Conservation (phyloP, 1,284 basidiomycete species). For the Peniophora sp. region DNA sequence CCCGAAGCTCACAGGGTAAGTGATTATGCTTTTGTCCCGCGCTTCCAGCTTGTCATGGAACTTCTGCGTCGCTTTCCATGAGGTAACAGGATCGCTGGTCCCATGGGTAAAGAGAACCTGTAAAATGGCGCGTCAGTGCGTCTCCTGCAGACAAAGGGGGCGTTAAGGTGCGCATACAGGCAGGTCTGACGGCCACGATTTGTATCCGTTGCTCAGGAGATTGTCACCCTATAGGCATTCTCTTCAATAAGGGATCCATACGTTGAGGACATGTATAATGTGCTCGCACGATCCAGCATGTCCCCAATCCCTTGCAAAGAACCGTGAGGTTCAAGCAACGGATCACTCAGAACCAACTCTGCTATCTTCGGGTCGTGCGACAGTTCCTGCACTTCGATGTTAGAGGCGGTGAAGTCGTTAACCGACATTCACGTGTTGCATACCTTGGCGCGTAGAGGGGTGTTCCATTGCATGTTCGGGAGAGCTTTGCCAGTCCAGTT, state of each 20-base stretch:
- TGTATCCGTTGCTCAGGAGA: neutral
- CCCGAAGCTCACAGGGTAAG: neutral
- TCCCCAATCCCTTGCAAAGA: neutral
- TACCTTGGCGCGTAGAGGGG: conserved; percentile 50
- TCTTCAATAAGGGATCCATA: neutral
- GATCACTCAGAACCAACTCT: neutral
- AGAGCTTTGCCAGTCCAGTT: conserved; percentile 32
- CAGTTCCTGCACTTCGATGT: neutral
- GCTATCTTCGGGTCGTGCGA: neutral
- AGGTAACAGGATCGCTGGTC: neutral
- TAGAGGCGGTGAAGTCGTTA: neutral
- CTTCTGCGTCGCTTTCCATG: neutral
- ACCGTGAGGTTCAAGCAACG: neutral
- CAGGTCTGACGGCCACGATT: neutral
- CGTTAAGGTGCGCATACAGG: neutral
- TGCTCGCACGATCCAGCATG: neutral
- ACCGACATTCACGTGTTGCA: conserved; percentile 10
- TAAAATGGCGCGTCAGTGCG: neutral
- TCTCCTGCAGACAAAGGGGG: neutral
- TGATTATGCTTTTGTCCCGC: neutral
- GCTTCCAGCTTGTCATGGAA: neutral
- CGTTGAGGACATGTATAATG: too few species aligned
- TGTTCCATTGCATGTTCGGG: conserved; percentile 53
- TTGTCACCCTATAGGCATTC: neutral
- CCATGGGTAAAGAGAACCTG: neutral